phyloP scores from a whole-genome alignment of 768 basidiomycete species.

The Terana coerulea region DNA sequence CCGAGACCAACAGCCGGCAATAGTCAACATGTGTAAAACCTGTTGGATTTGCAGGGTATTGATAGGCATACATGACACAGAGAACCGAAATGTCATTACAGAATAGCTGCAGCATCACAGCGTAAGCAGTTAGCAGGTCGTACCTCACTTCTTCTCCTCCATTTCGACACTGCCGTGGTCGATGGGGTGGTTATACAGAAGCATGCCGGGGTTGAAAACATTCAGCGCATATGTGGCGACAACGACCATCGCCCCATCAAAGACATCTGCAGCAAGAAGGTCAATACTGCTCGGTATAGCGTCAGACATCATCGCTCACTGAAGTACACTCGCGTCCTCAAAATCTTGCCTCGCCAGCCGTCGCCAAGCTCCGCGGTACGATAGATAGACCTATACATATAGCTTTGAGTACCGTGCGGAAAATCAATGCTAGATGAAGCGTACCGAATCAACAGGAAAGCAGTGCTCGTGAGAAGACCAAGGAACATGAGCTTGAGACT shows the following conservation, averaged over 20 bases:
- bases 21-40: too few relatives aligned
- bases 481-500: conserved; percentile 13
- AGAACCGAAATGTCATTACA: too few relatives aligned
- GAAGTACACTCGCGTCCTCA: conserved; percentile 43
- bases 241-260: conserved; percentile 47
- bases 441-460: conserved; percentile 23
- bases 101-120: too few relatives aligned
- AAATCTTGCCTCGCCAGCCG: conserved; percentile 48
- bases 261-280: conserved; percentile 32
- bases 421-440: background rate
- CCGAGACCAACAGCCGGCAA: too few relatives aligned
- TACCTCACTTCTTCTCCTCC: background rate
- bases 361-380: conserved; percentile 42
- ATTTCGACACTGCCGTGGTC: background rate
- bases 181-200: conserved; percentile 16
- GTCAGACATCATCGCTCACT: conserved; percentile 26
- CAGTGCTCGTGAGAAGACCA: conserved; percentile 16
- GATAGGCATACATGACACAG: too few relatives aligned
- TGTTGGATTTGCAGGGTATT: background rate
- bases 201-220: conserved; percentile 40
- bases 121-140: too few relatives aligned
- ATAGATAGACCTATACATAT: conserved; percentile 41
- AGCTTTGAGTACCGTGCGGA: background rate
- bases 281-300: background rate
- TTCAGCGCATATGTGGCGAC: conserved; percentile 43